Percentiles rank a stretch among this genome's conserved stretches.
Conservation (phyloP, 192 early-diverging fungal species). For the Coemansia sp. region DNA sequence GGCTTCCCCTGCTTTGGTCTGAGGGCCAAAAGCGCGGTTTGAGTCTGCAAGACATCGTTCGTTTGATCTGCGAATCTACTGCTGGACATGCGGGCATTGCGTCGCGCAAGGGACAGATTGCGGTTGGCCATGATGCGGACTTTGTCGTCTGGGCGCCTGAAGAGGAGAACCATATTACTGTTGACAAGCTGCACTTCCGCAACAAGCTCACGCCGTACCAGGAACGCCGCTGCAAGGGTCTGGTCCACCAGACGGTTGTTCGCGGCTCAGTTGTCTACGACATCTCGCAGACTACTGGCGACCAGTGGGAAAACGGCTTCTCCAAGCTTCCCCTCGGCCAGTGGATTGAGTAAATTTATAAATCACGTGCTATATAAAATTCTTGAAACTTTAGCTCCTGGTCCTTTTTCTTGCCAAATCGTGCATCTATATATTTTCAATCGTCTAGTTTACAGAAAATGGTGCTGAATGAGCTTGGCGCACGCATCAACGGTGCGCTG, state of each 20-base stretch:
- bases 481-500: slow-evolving; percentile 82
- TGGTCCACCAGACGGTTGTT: slow-evolving; percentile 70
- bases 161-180: slow-evolving; percentile 58
- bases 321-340: slow-evolving; percentile 38
- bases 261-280: slow-evolving; percentile 64
- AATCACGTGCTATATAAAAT: slow-evolving; percentile 1
- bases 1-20: slow-evolving; percentile 77
- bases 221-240: slow-evolving; percentile 61
- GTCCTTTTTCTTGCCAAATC: slow-evolving; percentile 46
- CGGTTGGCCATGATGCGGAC: slow-evolving; percentile 72
- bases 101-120: slow-evolving; percentile 68
- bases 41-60: slow-evolving; percentile 58
- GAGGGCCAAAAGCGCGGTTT: slow-evolving; percentile 68
- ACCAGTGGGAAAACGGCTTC: slow-evolving; percentile 32
- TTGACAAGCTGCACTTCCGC: slow-evolving; percentile 73
- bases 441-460: slow-evolving; percentile 5
- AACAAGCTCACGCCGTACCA: slow-evolving; percentile 79
- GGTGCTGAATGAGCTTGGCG: slow-evolving; percentile 87
- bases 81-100: slow-evolving; percentile 61
- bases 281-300: slow-evolving; percentile 4
- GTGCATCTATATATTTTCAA: background rate
- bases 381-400: background rate
- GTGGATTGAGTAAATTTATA: slow-evolving; percentile 30
- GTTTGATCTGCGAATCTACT: slow-evolving; percentile 66
- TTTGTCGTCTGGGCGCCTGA: slow-evolving; percentile 78